Base-by-base conservation (phyloP, 2,329 filamentous ascomycete species). In the Hansfordia pulvinata region DNA sequence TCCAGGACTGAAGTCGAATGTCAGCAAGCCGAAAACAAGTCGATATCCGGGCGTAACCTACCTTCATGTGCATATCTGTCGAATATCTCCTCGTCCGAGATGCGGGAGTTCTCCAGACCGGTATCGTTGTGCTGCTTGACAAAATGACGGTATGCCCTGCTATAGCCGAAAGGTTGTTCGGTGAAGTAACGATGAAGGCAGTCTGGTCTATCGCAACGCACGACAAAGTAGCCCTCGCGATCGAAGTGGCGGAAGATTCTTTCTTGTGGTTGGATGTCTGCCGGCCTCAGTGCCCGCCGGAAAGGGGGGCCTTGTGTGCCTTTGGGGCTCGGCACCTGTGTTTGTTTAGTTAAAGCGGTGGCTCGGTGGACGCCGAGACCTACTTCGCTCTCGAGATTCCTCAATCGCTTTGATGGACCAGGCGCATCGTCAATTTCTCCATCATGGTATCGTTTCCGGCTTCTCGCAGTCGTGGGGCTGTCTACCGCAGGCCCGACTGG, bases 1-100 rank as follows among this genome's bases (percentile, higher is more conserved):
- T n/a, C n/a, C n/a, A n/a, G n/a, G n/a, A n/a, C n/a, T n/a, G n/a
- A n/a, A n/a, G n/a, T n/a, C n/a, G n/a, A n/a, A n/a, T n/a, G n/a
- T n/a, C n/a, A n/a, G n/a, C n/a, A n/a, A n/a, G n/a, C n/a, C n/a
- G n/a, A n/a, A n/a, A n/a, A n/a, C n/a, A n/a, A n/a, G n/a, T n/a
- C n/a, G n/a, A n/a, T n/a, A n/a, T n/a, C n/a, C n/a, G n/a, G n/a
- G n/a, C n/a, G n/a, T n/a, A n/a, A n/a, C n/a, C n/a, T 30, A 44
- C 45, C 41, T 35, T 42, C 34, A 10, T 31, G 39, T 8, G 44
- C 40, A 23, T 38, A 47, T 4, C 36, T 36, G n/a, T 44, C 38
- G 23, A 49, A 49, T 4, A 49, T 46, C n/a, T 35, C 35, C 6
- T 46, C 42, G 15, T 47, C 47, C 8, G 43, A 36, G n/a, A 44